Evolutionary conservation across 2,329 filamentous ascomycete species (phyloP).

Genomic region (Didymella segeticola): DNA sequence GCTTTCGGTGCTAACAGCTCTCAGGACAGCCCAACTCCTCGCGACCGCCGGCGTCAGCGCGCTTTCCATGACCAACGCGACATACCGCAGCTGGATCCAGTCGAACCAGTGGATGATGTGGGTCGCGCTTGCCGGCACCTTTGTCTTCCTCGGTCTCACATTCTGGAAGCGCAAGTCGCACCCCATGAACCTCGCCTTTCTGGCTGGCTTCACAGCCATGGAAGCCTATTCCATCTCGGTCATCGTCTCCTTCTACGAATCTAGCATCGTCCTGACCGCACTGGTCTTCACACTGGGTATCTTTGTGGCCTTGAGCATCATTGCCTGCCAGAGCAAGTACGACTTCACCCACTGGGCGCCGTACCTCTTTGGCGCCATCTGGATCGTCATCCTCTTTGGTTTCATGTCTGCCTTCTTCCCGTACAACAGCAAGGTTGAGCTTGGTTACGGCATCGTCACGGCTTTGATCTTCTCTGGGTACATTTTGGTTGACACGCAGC

Average conservation of each 20-base stretch:
- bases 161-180: constrained; percentile 67
- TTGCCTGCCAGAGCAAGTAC: constrained; percentile 97
- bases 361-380: constrained; percentile 88
- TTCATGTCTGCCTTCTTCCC: constrained; percentile 94
- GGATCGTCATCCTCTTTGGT: constrained; percentile 89
- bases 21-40: constrained; percentile 83
- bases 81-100: constrained; percentile 89
- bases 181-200: constrained; percentile 92
- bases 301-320: constrained; percentile 71
- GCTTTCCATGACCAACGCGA: constrained; percentile 81
- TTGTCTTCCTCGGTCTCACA: constrained; percentile 47
- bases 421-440: constrained; percentile 78
- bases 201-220: constrained; percentile 84
- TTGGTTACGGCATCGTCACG: constrained; percentile 80
- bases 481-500: constrained; percentile 94
- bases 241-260: constrained; percentile 88
- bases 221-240: constrained; percentile 95
- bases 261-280: constrained; percentile 84
- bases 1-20: constrained; percentile 17
- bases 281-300: constrained; percentile 80
- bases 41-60: constrained; percentile 81
- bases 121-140: constrained; percentile 67
- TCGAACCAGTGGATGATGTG: constrained; percentile 83
- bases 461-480: constrained; percentile 93
- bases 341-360: constrained; percentile 98